phyloP scores from a whole-genome alignment of 202 grass and related monocot genomes.

The Thinopyrum obtusiflorum region DNA sequence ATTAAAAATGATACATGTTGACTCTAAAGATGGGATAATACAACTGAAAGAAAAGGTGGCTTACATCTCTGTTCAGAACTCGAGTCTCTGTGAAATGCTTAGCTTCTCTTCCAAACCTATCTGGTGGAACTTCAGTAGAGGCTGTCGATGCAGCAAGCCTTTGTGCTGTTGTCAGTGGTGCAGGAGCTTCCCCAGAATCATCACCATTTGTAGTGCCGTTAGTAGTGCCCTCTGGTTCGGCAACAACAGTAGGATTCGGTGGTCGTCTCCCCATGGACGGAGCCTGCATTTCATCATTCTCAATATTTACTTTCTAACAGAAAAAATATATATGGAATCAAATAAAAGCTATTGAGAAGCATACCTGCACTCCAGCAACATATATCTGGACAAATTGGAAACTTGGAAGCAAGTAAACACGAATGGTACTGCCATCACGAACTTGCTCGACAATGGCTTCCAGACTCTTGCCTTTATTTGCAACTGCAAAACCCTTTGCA shows the following conservation, averaged over 20 bases:
- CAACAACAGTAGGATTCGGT: slow-evolving; percentile 38
- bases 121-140: slow-evolving; percentile 68
- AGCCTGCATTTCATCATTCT: slow-evolving; percentile 46
- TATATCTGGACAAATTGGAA: slow-evolving; percentile 98
- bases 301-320: slow-evolving; percentile 2
- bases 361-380: slow-evolving; percentile 89
- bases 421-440: slow-evolving; percentile 87
- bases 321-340: background rate
- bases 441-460: slow-evolving; percentile 92
- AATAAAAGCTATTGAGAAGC: slow-evolving; percentile 13
- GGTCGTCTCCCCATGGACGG: slow-evolving; percentile 91
- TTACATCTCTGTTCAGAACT: slow-evolving; percentile 94
- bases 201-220: slow-evolving; percentile 60
- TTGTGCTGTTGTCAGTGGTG: slow-evolving; percentile 78
- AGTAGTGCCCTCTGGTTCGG: slow-evolving; percentile 41
- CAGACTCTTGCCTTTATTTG: slow-evolving; percentile 89
- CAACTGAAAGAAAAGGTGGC: slow-evolving; percentile 14
- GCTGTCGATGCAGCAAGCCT: slow-evolving; percentile 69
- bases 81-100: slow-evolving; percentile 93
- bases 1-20: slow-evolving; percentile 7
- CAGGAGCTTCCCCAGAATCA: slow-evolving; percentile 48
- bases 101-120: slow-evolving; percentile 87
- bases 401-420: slow-evolving; percentile 85
- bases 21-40: background rate
- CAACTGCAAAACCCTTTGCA: slow-evolving; percentile 69